These are phyloP conservation scores for Trametes sanguinea DNA, from an alignment of 768 basidiomycete species.

Conservation along the genomic window DNA sequence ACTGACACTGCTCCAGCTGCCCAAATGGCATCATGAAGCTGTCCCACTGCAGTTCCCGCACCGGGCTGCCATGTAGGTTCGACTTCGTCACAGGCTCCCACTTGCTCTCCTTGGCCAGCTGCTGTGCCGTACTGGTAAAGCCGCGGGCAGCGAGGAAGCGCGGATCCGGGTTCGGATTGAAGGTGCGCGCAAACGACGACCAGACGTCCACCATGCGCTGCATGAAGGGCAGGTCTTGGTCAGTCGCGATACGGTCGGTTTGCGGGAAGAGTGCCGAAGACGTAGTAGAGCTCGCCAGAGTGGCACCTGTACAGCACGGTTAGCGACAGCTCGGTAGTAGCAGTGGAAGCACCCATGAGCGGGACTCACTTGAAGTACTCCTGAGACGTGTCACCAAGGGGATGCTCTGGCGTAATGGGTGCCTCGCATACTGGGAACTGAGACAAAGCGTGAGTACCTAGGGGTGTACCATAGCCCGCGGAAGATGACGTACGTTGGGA, in stretches of 20 bases:
- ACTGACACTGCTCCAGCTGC: conserved; percentile 42
- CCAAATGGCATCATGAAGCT: conserved; percentile 36
- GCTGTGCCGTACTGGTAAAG: conserved; percentile 38
- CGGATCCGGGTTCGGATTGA: conserved; percentile 47
- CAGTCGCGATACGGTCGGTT: conserved; percentile 47
- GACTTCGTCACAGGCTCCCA: conserved; percentile 39
- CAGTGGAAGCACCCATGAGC: not conserved
- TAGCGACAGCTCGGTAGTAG: not conserved
- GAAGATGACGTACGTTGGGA: conserved; percentile 34
- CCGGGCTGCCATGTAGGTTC: conserved; percentile 28
- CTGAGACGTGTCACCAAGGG: conserved; percentile 46
- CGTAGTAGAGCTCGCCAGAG: conserved; percentile 36
- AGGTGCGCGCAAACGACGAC: conserved; percentile 49
- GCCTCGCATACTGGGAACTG: conserved; percentile 45
- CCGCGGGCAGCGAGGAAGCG: conserved; percentile 46
- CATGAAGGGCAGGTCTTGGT: conserved; percentile 45
- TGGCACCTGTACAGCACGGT: conserved; percentile 29
- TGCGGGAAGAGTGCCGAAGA: conserved; percentile 40
- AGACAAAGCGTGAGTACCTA: not conserved
- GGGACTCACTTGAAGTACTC: conserved; percentile 47
- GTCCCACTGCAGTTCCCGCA: conserved; percentile 40
- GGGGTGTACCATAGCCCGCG: no score
- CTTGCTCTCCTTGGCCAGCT: conserved; percentile 31
- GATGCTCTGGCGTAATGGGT: conserved; percentile 42
- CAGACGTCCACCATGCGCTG: conserved; percentile 48